phyloP scores from a whole-genome alignment of 768 basidiomycete species.

The Favolaschia claudopus region DNA sequence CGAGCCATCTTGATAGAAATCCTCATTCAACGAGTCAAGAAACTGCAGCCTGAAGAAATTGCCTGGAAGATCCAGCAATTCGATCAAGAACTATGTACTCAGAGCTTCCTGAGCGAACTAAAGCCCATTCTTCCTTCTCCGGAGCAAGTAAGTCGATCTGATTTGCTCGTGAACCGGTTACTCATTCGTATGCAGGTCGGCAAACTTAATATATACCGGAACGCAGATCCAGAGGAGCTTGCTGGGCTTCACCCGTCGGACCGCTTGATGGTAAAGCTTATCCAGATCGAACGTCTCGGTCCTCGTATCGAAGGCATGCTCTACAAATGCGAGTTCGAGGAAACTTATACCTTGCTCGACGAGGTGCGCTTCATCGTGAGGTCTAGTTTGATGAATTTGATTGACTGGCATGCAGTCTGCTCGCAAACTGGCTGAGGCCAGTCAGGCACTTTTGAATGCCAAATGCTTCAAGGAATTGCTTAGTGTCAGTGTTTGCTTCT shows the following conservation, averaged over 20 bases:
- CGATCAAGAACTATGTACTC: slow-evolving; percentile 86
- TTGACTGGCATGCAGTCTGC: slow-evolving; percentile 63
- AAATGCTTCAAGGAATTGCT: slow-evolving; percentile 89
- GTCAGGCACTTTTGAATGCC: slow-evolving; percentile 81
- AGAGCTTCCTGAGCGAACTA: slow-evolving; percentile 89
- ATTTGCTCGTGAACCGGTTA: not conserved
- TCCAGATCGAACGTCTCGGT: slow-evolving; percentile 89
- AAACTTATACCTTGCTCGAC: slow-evolving; percentile 81
- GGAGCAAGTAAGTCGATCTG: slow-evolving; percentile 67
- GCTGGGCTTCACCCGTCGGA: slow-evolving; percentile 92
- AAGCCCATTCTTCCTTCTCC: slow-evolving; percentile 90
- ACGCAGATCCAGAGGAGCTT: slow-evolving; percentile 86
- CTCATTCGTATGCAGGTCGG: slow-evolving; percentile 61
- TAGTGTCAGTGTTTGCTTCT: slow-evolving; percentile 58
- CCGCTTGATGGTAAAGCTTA: slow-evolving; percentile 95
- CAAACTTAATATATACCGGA: slow-evolving; percentile 89
- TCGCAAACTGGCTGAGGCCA: slow-evolving; percentile 81
- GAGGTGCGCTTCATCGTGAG: slow-evolving; percentile 58
- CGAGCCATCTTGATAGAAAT: slow-evolving; percentile 66
- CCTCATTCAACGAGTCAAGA: slow-evolving; percentile 87
- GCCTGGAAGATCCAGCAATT: slow-evolving; percentile 85
- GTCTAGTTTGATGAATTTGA: not conserved
- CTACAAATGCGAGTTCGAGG: slow-evolving; percentile 88
- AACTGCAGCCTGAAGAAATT: slow-evolving; percentile 86
- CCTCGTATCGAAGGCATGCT: slow-evolving; percentile 97